These are phyloP conservation scores for Aspergillus calidoustus DNA, from an alignment of 2,329 filamentous ascomycete species.

Conservation along the genomic window DNA sequence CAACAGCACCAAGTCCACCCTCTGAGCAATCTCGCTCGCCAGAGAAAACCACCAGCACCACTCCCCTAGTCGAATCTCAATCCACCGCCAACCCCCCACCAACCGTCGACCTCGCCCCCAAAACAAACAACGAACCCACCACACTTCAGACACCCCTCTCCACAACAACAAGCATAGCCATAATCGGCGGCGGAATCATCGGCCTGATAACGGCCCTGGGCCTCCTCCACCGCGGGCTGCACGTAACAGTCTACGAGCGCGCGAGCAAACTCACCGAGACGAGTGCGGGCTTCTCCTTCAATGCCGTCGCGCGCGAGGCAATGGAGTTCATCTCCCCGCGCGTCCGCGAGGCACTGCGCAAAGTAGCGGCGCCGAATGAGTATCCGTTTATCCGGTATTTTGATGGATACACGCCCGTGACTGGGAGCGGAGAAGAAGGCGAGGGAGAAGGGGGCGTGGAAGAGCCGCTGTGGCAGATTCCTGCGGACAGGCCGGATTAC, in stretches of 20 bases:
- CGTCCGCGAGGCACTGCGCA: neutral
- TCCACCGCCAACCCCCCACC: too few species aligned
- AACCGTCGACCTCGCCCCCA: too few species aligned
- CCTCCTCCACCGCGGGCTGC: slow-evolving; percentile 7
- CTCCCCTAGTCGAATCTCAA: too few species aligned
- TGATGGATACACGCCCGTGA: neutral
- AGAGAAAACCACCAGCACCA: too few species aligned
- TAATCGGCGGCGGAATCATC: slow-evolving; percentile 19
- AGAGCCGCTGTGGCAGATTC: neutral
- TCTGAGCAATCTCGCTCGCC: too few species aligned
- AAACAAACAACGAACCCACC: too few species aligned
- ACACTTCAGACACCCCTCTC: neutral
- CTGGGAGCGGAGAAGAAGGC: too few species aligned
- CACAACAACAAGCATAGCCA: slow-evolving; percentile 8
- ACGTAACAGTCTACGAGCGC: slow-evolving; percentile 13
- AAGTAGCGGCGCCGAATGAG: neutral
- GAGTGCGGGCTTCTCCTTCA: slow-evolving; percentile 13
- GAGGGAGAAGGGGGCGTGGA: neutral
- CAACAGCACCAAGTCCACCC: too few species aligned
- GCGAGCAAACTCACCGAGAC: slow-evolving; percentile 2
- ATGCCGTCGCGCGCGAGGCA: neutral
- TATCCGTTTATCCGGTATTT: slow-evolving; percentile 1
- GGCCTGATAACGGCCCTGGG: slow-evolving; percentile 11
- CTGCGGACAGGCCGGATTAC: neutral
- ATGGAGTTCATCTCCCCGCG: slow-evolving; percentile 3